Percentiles rank a stretch among this genome's conserved stretches.
Conservation (phyloP, 148 eudicot genomes). For the Talinum fruticosum region DNA sequence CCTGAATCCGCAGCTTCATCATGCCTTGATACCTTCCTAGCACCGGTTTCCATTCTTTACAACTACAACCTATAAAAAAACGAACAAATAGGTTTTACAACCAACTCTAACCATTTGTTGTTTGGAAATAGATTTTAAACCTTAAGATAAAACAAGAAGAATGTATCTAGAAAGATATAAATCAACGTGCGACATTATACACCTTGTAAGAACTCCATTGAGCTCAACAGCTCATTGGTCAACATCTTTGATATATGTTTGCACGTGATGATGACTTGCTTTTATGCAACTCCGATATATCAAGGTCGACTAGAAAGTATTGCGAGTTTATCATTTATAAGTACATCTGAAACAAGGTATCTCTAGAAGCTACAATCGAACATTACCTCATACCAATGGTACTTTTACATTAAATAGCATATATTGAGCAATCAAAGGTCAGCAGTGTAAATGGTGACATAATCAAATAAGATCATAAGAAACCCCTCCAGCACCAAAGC, state of each 20-base stretch:
- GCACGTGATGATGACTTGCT: not conserved
- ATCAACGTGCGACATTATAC: not conserved
- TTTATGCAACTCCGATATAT: not conserved
- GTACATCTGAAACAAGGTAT: not conserved
- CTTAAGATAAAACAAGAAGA: not conserved
- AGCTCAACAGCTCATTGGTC: not conserved
- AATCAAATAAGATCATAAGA: not conserved
- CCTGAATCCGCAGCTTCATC: constrained; percentile 43
- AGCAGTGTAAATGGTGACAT: not conserved
- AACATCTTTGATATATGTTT: not conserved
- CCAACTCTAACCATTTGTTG: constrained; percentile 5
- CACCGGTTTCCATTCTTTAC: constrained; percentile 49
- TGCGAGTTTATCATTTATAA: not conserved
- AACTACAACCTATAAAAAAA: constrained; percentile 18
- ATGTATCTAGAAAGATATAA: not conserved
- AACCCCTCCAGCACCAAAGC: not conserved
- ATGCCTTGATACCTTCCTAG: constrained; percentile 39
- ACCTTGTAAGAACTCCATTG: not conserved
- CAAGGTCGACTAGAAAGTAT: not conserved
- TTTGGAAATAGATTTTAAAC: not conserved
- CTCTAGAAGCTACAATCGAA: not conserved
- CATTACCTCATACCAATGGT: not conserved
- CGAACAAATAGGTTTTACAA: constrained; percentile 1
- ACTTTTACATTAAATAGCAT: not conserved
- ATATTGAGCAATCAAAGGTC: not conserved